phyloP scores from a whole-genome alignment of 345 rosid species.

The Raphanus raphanistrum region DNA sequence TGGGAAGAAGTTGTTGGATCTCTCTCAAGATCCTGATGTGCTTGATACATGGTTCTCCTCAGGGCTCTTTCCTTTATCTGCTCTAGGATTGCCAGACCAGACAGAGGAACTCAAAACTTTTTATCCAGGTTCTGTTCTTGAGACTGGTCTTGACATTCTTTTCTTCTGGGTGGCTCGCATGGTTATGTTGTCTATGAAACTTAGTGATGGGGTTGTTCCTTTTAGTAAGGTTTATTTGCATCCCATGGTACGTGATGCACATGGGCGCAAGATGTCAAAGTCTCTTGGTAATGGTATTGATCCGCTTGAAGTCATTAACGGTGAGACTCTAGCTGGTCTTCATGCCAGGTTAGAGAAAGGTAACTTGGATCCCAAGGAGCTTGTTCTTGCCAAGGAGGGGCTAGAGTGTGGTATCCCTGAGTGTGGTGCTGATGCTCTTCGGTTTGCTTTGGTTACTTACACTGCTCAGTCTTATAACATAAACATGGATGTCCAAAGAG shows the following conservation, averaged over 20 bases:
- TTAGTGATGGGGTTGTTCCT: background rate
- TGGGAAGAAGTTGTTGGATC: background rate
- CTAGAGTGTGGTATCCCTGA: background rate
- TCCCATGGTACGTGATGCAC: background rate
- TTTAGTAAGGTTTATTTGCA: background rate
- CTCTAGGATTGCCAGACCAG: background rate
- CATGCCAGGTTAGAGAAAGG: background rate
- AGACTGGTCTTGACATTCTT: background rate
- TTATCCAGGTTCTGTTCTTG: background rate
- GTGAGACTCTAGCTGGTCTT: background rate
- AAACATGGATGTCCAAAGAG: conserved; percentile 83
- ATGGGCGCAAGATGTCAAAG: background rate
- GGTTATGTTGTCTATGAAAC: background rate
- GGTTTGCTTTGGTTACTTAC: conserved; percentile 65
- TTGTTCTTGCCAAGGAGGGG: background rate
- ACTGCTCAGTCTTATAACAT: conserved; percentile 89
- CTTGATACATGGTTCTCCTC: background rate
- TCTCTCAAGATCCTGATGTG: background rate
- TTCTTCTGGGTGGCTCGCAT: background rate
- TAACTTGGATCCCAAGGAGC: background rate
- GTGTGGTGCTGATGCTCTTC: background rate
- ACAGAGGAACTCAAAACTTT: background rate
- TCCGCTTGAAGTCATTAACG: background rate
- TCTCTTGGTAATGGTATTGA: background rate
- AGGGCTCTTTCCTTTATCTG: background rate